Base-by-base conservation (phyloP, 208 protist species). In the Tritrichomonas musculus region DNA sequence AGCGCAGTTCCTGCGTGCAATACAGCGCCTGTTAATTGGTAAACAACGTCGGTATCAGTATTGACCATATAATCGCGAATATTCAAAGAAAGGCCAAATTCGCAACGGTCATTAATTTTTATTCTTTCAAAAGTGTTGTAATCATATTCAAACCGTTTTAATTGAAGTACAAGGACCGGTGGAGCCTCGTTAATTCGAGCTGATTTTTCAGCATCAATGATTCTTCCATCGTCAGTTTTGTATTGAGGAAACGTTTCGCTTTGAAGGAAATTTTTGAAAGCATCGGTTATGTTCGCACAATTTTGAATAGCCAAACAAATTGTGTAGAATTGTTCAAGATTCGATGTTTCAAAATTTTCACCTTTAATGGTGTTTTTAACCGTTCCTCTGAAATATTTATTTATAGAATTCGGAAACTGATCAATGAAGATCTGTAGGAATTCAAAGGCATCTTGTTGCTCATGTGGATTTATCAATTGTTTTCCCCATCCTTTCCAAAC, bases 361-460 rank as follows among this genome's bases (percentile, higher is more conserved):
- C 47, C 77, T 33, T 57, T 27, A 49, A 88, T 57, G 0, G 77
- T 88, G 30, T 88, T 27, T 39, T 44, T 88, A 49, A 88, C 11
- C 9, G 33, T 57, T 57, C 77, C 77, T 53, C 5, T 53, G 27
- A 88, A 88, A 14, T 22, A 30, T 39, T 53, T 33, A 36, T 30
- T 39, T 47, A 88, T 27, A 5, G 33, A 8, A 39, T 47, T 30
- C 20, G 77, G 77, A 3, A 88, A 57, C 2, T n/a, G 13, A 20
- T 30, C 77, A 8, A 88, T 20, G 17, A 88, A 88, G 1, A 14
- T 36, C 17, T 88, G 77, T 9, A 53, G 57, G 25, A 88, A 88
- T 39, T 88, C 77, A 88, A 88, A 44, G 57, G 77, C 77, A 88
- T 88, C 77, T 60, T 88, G 77, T 57, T 88, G 77, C 20, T 88